Percentiles rank a stretch among this genome's conserved stretches.
Evolutionary conservation across 2,329 filamentous ascomycete genomes (phyloP).

Genomic region (Teratosphaeriaceae sp.): DNA sequence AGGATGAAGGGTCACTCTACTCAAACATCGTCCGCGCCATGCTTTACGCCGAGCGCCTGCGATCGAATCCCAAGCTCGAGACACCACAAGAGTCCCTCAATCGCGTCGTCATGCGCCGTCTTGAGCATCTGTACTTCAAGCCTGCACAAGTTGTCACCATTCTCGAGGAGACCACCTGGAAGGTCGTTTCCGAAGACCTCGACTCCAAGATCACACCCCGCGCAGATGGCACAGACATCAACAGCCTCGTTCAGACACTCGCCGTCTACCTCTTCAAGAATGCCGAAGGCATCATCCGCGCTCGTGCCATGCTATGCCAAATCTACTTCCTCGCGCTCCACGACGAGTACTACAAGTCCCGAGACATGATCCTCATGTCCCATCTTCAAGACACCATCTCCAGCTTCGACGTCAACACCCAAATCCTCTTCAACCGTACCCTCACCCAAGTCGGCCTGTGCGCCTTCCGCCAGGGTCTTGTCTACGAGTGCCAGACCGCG

Average conservation of each 20-base stretch:
- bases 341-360: slow-evolving; percentile 94
- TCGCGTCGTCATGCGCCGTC: slow-evolving; percentile 82
- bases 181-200: slow-evolving; percentile 60
- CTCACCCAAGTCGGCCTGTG: slow-evolving; percentile 97
- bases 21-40: slow-evolving; percentile 83
- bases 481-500: slow-evolving; percentile 96
- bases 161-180: slow-evolving; percentile 92
- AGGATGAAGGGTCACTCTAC: slow-evolving; percentile 86
- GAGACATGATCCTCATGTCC: slow-evolving; percentile 99
- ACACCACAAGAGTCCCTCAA: slow-evolving; percentile 82
- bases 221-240: slow-evolving; percentile 59
- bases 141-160: slow-evolving; percentile 88
- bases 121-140: slow-evolving; percentile 99
- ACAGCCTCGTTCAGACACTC: slow-evolving; percentile 72
- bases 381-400: slow-evolving; percentile 95
- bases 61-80: slow-evolving; percentile 63
- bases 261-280: slow-evolving; percentile 93
- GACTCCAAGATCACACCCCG: slow-evolving; percentile 79
- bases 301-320: slow-evolving; percentile 94
- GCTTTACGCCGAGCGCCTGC: slow-evolving; percentile 80
- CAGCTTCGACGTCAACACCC: slow-evolving; percentile 93
- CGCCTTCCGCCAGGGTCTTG: slow-evolving; percentile 91
- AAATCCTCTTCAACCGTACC: slow-evolving; percentile 98
- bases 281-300: slow-evolving; percentile 92
- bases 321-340: slow-evolving; percentile 98